Evolutionary conservation across 345 rosid genomes (phyloP).

Genomic region (Streptanthus diversifolius): DNA sequence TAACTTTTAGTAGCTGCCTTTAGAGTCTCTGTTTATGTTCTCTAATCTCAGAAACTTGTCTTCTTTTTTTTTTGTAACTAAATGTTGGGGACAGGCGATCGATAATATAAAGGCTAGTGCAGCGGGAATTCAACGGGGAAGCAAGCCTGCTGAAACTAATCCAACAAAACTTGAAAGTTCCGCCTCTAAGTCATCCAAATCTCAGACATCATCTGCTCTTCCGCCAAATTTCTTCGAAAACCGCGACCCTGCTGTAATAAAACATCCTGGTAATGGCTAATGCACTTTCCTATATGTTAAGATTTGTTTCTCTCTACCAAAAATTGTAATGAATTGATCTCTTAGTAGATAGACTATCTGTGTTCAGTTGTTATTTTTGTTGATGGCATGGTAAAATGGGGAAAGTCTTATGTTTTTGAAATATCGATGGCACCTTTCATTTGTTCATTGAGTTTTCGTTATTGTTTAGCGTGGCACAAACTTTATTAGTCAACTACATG

Average conservation of each 20-base stretch:
- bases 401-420: not conserved
- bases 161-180: conserved; percentile 30
- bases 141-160: conserved; percentile 25
- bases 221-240: conserved; percentile 60
- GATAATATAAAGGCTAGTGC: conserved; percentile 62
- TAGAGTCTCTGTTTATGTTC: not conserved
- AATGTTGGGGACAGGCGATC: conserved; percentile 51
- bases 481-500: not conserved
- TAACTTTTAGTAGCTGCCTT: not conserved
- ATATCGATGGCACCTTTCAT: not conserved
- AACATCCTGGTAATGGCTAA: conserved; percentile 37
- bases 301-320: too few species aligned
- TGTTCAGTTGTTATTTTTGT: not conserved
- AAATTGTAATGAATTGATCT: not conserved
- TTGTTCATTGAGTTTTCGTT: not conserved
- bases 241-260: conserved; percentile 18
- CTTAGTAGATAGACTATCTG: not conserved
- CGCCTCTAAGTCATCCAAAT: conserved; percentile 29
- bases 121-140: conserved; percentile 32
- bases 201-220: conserved; percentile 47
- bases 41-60: not conserved
- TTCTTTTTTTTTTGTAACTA: not conserved
- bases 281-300: not conserved
- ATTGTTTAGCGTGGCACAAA: not conserved
- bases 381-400: not conserved